Evolutionary conservation across 345 rosid species (phyloP), one percentile per base, ranked within the genome.

Genomic region (Euphorbia peplus): DNA sequence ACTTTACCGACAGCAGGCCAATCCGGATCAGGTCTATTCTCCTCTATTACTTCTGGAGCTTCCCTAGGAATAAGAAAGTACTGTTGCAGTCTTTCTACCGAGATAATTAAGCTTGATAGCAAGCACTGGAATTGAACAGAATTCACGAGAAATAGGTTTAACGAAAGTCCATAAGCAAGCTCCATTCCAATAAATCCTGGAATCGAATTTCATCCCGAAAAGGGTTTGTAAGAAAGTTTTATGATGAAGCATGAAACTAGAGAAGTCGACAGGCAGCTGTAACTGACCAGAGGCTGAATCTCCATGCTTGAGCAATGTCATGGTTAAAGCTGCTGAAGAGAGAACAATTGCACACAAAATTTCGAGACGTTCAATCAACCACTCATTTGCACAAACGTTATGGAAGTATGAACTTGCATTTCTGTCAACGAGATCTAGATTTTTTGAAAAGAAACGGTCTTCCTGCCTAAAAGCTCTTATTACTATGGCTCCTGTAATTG

Each of bases 401-500:
- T 74, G 76, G 28, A 74, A 74, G 70, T 8, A 41, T 1, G 78
- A 22, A 58, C 81, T 50, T 15, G 75, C 74, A 70, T 74, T 61
- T 19, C 8, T 24, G 62, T 78, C 81, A 46, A 78, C 67, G 21
- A 73, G 71, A 7, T 69, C 64, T 9, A 73, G 68, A 52, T 73
- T 44, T 61, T 60, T 37, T 4, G 39, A 5, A n/a, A 70, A 73
- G 70, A 73, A 78, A n/a, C 75, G 56, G 1, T 63, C 70, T 59
- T 78, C 81, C 58, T 66, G 75, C 57, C 30, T 60, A 59, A 78
- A 78, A 55, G 78, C 78, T 70, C 73, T 70, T 16, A 78, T 78
- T 29, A 69, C 74, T 46, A 51, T 66, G 39, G 54, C 75, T 61
- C 78, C 78, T 2, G 78, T 62, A 21, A 70, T 63, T 4, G 78